Percentiles rank a stretch among this genome's conserved stretches.
These are phyloP conservation scores for Cladosporium colombiae DNA, from an alignment of 2,329 filamentous ascomycete species.

Conservation along the genomic window DNA sequence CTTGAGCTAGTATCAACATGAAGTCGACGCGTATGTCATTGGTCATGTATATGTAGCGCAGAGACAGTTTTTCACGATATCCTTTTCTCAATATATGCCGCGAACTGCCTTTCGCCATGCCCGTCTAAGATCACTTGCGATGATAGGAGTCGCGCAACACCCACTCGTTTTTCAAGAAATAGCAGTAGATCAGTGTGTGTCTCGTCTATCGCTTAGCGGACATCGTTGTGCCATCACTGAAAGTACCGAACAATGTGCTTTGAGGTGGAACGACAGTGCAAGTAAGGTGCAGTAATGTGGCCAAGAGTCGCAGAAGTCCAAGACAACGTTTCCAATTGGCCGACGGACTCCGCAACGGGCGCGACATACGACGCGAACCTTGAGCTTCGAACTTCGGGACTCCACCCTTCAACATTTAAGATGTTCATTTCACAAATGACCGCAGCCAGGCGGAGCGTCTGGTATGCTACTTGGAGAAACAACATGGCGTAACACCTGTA, in stretches of 20 bases:
- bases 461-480: neutral
- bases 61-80: neutral
- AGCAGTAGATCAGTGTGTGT: neutral
- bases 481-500: neutral
- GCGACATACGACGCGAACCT: neutral
- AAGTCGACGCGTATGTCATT: neutral
- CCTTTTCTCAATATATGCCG: neutral
- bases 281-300: neutral
- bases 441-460: neutral
- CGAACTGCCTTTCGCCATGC: too few species aligned
- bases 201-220: too few species aligned
- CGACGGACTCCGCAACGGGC: neutral
- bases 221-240: too few species aligned
- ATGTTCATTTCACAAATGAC: neutral
- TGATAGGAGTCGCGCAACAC: too few species aligned
- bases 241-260: too few species aligned
- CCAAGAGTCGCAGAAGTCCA: neutral
- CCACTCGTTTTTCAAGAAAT: neutral
- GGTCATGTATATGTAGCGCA: neutral
- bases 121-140: neutral
- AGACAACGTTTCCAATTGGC: neutral
- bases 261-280: too few species aligned
- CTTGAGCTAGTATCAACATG: neutral
- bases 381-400: neutral
- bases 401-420: neutral